Evolutionary conservation across 106 monocot genomes (phyloP).

Genomic region (Triglochin maritima): DNA sequence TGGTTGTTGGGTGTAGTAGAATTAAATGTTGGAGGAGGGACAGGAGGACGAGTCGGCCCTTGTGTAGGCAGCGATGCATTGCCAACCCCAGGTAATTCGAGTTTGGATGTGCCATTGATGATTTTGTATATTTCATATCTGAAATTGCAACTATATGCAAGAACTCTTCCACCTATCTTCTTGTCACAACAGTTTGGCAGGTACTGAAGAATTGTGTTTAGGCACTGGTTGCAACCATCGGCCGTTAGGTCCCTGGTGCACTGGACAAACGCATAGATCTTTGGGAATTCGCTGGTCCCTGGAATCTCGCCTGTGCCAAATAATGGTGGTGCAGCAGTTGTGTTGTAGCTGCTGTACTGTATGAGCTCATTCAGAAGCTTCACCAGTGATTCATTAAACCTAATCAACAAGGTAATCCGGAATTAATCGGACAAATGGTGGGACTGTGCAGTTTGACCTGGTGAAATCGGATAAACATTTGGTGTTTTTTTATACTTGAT

Average conservation of each 20-base stretch:
- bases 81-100: too few species aligned
- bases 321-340: background rate
- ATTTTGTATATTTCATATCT: too few species aligned
- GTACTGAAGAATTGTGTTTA: background rate
- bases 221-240: constrained; percentile 5
- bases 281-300: background rate
- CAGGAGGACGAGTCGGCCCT: too few species aligned
- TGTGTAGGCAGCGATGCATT: too few species aligned
- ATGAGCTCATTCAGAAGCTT: constrained; percentile 1
- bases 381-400: constrained; percentile 3
- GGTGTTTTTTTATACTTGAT: too few species aligned
- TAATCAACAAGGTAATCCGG: too few species aligned
- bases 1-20: too few species aligned
- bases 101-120: too few species aligned
- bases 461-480: too few species aligned
- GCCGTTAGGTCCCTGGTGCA: constrained; percentile 25
- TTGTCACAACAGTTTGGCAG: background rate
- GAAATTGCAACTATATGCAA: too few species aligned
- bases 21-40: too few species aligned
- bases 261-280: constrained; percentile 13
- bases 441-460: too few species aligned
- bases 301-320: constrained; percentile 6
- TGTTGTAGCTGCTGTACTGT: background rate
- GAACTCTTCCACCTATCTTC: constrained; percentile 9
- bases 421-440: background rate